Base-by-base conservation (phyloP, 139 green algal species). In the Chlamydomonas sp. region DNA sequence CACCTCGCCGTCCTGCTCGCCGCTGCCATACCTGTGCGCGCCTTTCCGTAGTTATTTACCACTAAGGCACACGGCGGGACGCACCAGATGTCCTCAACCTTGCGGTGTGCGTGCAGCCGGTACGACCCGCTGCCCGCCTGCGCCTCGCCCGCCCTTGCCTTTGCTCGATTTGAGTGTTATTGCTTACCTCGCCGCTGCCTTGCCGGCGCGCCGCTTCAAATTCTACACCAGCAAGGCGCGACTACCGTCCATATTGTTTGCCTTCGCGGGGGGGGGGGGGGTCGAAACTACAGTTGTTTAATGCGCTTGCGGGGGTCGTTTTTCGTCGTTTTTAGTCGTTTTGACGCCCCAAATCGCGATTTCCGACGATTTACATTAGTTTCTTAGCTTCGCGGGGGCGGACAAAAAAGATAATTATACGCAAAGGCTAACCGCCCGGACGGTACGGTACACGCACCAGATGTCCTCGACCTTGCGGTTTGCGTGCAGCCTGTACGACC, bases 31-130 rank as follows among this genome's bases (percentile, higher is more conserved):
- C 43, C 13, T 16, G 16, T 16, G 16, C 43, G 16, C 43, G 43
- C 13, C 16, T 54, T 54, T 13, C 39, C 8, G 39, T 13, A 50
- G 39, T 8, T 50, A 50, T 50, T 8, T 8, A 50, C 13, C 10
- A n/a, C 39, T 50, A 50, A 8, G 13, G 13, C 39, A n/a, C 39
- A 50, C 39, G 13, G 39, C 8, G 24, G 5, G 5, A 78, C 76
- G 22, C 75, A 79, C 76, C 80, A 86, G 38, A 81, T 77, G 60
- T 77, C 76, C 66, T 77, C 76, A 22, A 49, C 63, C 70, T 87
- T 85, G 13, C 89, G 79, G 49, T 92, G 85, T 5, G 97, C 70
- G 78, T 97, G 95, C 31, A 79, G 78, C 20, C 84, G 77, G 74
- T 92, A 96, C 0, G 65, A 71, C 49, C 80, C 72, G 33, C 24